Conservation (phyloP, 164 flowering plant species). For the Kalanchoe fedtschenkoi region DNA sequence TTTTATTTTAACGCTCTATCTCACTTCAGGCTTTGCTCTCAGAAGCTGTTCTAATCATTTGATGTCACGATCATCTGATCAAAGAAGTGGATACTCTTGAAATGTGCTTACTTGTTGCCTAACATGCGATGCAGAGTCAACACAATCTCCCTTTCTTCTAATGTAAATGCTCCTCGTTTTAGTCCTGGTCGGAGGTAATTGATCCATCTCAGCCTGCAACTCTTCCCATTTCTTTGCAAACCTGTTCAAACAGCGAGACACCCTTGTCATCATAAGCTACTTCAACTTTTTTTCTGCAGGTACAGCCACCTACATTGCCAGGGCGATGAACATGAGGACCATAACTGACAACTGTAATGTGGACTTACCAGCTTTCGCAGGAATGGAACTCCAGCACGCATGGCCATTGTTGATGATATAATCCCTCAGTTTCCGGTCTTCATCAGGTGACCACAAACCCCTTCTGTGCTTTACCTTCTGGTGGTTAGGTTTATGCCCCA, state of each 20-base stretch:
- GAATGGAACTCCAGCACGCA: constrained; percentile 3
- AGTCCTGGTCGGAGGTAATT: constrained; percentile 1
- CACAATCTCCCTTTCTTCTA: constrained; percentile 1
- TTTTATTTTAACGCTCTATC: too few relatives aligned
- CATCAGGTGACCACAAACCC: constrained; percentile 2
- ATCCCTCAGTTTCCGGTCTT: constrained; percentile 1
- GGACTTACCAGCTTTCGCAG: constrained; percentile 3
- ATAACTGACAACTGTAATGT: background rate
- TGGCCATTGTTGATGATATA: constrained; percentile 3
- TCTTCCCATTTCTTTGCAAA: constrained; percentile 5
- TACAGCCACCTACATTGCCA: background rate
- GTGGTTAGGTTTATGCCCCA: background rate
- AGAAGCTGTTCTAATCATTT: too few relatives aligned
- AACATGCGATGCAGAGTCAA: background rate
- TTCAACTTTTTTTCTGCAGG: background rate
- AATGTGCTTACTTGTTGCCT: constrained; percentile 7
- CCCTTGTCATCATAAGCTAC: background rate
- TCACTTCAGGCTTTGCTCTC: too few relatives aligned
- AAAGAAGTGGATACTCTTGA: background rate
- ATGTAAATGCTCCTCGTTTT: constrained; percentile 2
- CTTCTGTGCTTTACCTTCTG: constrained; percentile 4
- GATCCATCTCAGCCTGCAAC: constrained; percentile 9
- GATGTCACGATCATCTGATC: background rate
- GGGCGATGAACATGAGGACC: background rate
- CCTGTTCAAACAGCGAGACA: background rate